phyloP scores from a whole-genome alignment of 2,329 filamentous ascomycete species.

The Pestalotiopsis sp. region DNA sequence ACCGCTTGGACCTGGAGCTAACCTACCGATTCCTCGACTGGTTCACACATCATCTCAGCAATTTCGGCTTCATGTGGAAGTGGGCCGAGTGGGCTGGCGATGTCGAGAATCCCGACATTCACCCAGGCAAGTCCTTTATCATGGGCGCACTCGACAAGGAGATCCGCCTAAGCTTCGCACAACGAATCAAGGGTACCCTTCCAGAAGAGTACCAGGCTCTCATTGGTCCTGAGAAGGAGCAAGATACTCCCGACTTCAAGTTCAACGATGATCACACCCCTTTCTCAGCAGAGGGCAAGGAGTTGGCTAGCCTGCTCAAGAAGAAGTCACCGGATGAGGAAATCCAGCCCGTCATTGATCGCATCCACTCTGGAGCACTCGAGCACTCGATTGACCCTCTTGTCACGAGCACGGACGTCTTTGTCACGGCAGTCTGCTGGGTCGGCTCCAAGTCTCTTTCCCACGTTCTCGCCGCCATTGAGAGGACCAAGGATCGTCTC shows the following conservation, averaged over 20 bases:
- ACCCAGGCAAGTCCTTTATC: conserved; percentile 94
- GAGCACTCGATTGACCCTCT: conserved; percentile 74
- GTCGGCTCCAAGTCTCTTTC: conserved; percentile 95
- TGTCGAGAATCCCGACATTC: conserved; percentile 70
- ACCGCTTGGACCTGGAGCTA: conserved; percentile 84
- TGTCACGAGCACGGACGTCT: conserved; percentile 87
- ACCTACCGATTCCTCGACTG: conserved; percentile 89
- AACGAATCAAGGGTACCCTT: conserved; percentile 91
- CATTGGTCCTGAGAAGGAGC: conserved; percentile 85
- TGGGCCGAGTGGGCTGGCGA: conserved; percentile 97
- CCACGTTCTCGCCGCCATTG: conserved; percentile 92
- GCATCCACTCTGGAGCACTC: conserved; percentile 77
- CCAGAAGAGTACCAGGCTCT: conserved; percentile 79
- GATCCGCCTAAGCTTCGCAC: conserved; percentile 92
- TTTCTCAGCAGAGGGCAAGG: conserved; percentile 81
- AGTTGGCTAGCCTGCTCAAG: conserved; percentile 75
- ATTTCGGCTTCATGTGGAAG: conserved; percentile 99
- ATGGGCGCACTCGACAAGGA: conserved; percentile 91
- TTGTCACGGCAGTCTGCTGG: conserved; percentile 89
- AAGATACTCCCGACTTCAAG: conserved; percentile 95
- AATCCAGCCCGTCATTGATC: conserved; percentile 77
- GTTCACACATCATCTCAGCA: conserved; percentile 97
- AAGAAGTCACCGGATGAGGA: conserved; percentile 85
- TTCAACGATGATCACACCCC: conserved; percentile 75
- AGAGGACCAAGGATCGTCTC: conserved; percentile 88